Conservation (phyloP, 2,329 filamentous ascomycete species). For the Chrysosporium queenslandicum region DNA sequence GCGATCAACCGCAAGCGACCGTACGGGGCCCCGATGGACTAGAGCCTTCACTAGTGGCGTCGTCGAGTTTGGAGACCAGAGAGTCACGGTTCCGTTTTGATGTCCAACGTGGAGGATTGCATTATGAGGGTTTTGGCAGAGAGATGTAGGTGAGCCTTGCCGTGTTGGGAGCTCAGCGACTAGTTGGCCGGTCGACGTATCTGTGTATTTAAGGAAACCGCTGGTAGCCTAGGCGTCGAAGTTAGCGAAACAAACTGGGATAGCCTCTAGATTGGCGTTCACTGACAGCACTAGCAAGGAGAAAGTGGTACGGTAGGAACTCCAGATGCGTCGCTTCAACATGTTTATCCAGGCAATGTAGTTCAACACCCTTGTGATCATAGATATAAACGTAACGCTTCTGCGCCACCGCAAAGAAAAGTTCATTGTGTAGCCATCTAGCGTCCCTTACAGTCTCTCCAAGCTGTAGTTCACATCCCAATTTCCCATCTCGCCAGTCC, state of each 20-base stretch:
- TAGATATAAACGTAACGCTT: slow-evolving; percentile 98
- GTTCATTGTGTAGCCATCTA: slow-evolving; percentile 88
- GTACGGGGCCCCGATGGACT: slow-evolving; percentile 79
- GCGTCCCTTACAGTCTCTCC: slow-evolving; percentile 83
- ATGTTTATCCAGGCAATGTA: slow-evolving; percentile 85
- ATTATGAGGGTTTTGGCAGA: slow-evolving; percentile 85
- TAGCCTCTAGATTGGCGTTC: not conserved
- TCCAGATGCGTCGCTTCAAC: slow-evolving; percentile 88
- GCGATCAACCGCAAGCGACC: slow-evolving; percentile 73
- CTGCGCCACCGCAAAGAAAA: slow-evolving; percentile 86
- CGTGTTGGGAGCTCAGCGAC: slow-evolving; percentile 78
- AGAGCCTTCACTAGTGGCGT: slow-evolving; percentile 84
- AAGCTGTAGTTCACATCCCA: slow-evolving; percentile 84
- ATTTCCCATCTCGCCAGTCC: slow-evolving; percentile 87
- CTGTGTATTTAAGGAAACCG: slow-evolving; percentile 85
- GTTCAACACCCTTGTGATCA: slow-evolving; percentile 77
- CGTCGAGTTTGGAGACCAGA: slow-evolving; percentile 89
- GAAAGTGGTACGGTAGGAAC: slow-evolving; percentile 91
- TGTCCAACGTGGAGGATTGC: slow-evolving; percentile 86
- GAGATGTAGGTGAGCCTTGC: slow-evolving; percentile 69
- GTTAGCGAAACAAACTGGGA: not conserved
- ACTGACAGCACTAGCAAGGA: slow-evolving; percentile 73
- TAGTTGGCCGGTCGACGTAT: slow-evolving; percentile 84
- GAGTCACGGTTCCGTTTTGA: slow-evolving; percentile 84
- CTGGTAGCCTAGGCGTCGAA: slow-evolving; percentile 51